Conservation (phyloP, 2,329 filamentous ascomycete species). For the Blumeriella jaapii region DNA sequence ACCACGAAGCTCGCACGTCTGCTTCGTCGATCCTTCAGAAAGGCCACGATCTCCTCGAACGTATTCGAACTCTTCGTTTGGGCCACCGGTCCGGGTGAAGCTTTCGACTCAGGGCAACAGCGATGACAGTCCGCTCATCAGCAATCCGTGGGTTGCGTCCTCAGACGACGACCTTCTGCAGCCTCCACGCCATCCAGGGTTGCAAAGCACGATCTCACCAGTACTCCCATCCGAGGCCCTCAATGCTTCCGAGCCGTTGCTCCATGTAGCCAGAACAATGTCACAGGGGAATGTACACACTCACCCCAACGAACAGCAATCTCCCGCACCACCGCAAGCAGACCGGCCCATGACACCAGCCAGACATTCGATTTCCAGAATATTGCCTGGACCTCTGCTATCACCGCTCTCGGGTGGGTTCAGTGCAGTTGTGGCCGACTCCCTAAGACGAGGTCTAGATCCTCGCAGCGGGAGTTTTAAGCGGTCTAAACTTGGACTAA, state of each 20-base stretch:
- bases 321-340: constrained; percentile 28
- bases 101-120: constrained; percentile 5
- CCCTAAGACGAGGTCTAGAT: constrained; percentile 42
- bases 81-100: constrained; percentile 12
- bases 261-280: constrained; percentile 18
- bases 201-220: constrained; percentile 19
- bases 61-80: constrained; percentile 17
- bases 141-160: constrained; percentile 22
- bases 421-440: constrained; percentile 52
- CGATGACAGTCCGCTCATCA: constrained; percentile 19
- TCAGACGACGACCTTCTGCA: constrained; percentile 16
- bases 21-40: constrained; percentile 17
- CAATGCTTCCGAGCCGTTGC: constrained; percentile 11
- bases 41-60: constrained; percentile 17
- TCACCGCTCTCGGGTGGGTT: constrained; percentile 49
- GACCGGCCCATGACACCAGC: constrained; percentile 30
- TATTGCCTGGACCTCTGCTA: constrained; percentile 46
- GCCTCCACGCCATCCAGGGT: constrained; percentile 16
- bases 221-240: constrained; percentile 25
- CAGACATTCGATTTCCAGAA: constrained; percentile 37
- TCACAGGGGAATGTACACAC: constrained; percentile 22
- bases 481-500: constrained; percentile 21
- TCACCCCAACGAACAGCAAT: constrained; percentile 23
- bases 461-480: constrained; percentile 24
- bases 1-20: constrained; percentile 21